phyloP scores from a whole-genome alignment of 305 asterid species.

The Fraxinus ornus region DNA sequence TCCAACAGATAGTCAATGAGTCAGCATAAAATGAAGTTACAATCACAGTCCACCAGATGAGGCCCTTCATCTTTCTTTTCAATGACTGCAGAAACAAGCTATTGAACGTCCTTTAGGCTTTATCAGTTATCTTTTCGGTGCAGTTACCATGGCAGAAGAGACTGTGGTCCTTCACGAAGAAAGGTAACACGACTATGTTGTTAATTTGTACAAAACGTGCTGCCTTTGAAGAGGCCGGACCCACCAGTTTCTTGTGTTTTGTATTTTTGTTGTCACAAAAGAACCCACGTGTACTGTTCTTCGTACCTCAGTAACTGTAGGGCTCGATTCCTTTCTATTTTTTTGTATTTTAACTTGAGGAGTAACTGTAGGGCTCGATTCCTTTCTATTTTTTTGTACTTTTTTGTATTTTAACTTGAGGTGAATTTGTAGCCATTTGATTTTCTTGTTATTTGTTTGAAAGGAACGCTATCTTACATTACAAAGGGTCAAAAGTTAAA shows the following conservation, averaged over 20 bases:
- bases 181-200: conserved; percentile 18
- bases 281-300: neutral
- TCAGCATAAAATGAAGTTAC: neutral
- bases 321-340: neutral
- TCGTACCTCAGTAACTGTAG: neutral
- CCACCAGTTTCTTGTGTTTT: neutral
- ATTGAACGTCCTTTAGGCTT: conserved; percentile 17
- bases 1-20: neutral
- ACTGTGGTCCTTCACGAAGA: conserved; percentile 8
- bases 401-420: neutral
- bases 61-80: conserved; percentile 8
- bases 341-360: neutral
- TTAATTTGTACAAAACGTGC: conserved; percentile 1
- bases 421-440: neutral
- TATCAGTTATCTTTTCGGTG: conserved; percentile 5
- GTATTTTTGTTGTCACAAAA: neutral
- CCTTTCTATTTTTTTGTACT: neutral
- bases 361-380: neutral
- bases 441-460: neutral
- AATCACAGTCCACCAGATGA: conserved; percentile 12
- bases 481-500: neutral
- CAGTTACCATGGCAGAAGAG: conserved; percentile 25
- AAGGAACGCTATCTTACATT: neutral
- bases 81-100: conserved; percentile 13
- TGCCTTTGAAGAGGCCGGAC: neutral